Percentiles rank a stretch among this genome's conserved stretches.
Evolutionary conservation across 768 basidiomycete species (phyloP).

Genomic region (Boletus rufocinnamomeus): DNA sequence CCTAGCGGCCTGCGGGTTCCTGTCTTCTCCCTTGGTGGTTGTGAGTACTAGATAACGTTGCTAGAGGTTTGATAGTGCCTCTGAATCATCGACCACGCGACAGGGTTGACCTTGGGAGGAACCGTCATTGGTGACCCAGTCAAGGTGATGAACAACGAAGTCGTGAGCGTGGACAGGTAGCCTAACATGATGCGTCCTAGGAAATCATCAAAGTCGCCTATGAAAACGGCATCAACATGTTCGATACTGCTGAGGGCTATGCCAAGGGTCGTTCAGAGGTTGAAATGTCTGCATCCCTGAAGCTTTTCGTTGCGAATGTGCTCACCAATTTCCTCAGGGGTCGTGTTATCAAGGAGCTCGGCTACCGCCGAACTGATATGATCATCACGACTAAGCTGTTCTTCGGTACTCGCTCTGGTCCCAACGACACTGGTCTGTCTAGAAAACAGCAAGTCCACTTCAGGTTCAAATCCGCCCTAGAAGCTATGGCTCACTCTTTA

Average conservation of each 20-base stretch:
- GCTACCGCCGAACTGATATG: conserved; percentile 49
- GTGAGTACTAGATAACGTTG: conserved; percentile 28
- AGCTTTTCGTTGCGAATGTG: not conserved
- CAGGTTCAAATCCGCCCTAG: not conserved
- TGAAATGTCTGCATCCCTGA: conserved; percentile 44
- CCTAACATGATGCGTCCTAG: conserved; percentile 18
- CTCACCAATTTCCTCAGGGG: conserved; percentile 36
- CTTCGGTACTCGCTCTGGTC: conserved; percentile 53
- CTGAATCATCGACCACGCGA: not conserved
- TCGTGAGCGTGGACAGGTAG: not conserved
- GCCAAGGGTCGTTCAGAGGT: conserved; percentile 50
- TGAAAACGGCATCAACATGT: conserved; percentile 53
- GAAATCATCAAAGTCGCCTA: conserved; percentile 58
- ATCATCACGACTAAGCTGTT: conserved; percentile 60
- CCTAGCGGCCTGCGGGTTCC: conserved; percentile 50
- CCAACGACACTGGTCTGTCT: conserved; percentile 42
- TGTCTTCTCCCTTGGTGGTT: conserved; percentile 54
- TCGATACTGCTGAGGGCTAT: conserved; percentile 50
- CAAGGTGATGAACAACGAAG: conserved; percentile 34
- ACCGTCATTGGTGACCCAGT: conserved; percentile 54
- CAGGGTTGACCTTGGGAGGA: conserved; percentile 49
- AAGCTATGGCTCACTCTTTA: not conserved
- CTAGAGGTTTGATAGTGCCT: not conserved
- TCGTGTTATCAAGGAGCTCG: conserved; percentile 55
- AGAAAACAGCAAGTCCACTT: conserved; percentile 30